phyloP scores from a whole-genome alignment of 2,329 filamentous ascomycete genomes.

The Hymenoscyphus fructigenus region DNA sequence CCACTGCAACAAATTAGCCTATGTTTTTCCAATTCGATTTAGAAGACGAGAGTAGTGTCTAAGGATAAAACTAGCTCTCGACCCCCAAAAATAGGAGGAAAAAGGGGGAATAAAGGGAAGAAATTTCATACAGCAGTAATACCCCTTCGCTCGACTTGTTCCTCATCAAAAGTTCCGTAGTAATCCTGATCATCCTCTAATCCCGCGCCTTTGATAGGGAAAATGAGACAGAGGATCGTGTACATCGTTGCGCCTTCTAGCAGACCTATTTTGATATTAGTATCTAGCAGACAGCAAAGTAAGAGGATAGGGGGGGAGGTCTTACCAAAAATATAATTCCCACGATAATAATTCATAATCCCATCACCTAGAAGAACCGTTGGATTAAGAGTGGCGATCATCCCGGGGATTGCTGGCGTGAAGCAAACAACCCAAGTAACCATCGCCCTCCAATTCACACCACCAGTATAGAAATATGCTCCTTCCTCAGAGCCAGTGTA shows the following conservation, averaged over 20 bases:
- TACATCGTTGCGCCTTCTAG: slow-evolving; percentile 16
- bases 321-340: background rate
- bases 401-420: slow-evolving; percentile 29
- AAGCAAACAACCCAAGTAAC: slow-evolving; percentile 23
- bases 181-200: background rate
- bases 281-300: too few relatives aligned
- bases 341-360: background rate
- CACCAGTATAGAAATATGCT: slow-evolving; percentile 35
- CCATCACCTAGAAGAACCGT: background rate
- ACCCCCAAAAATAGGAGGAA: too few relatives aligned
- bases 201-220: background rate
- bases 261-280: background rate
- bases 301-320: background rate
- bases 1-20: background rate
- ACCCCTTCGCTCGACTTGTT: background rate
- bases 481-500: slow-evolving; percentile 32
- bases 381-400: background rate
- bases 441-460: slow-evolving; percentile 37
- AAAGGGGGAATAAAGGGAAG: too few relatives aligned
- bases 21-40: too few relatives aligned
- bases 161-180: slow-evolving; percentile 1
- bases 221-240: background rate
- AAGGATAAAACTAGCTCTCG: too few relatives aligned
- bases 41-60: too few relatives aligned
- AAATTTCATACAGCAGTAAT: background rate